Base-by-base conservation (phyloP, 164 flowering plant species). In the Protea cynaroides region DNA sequence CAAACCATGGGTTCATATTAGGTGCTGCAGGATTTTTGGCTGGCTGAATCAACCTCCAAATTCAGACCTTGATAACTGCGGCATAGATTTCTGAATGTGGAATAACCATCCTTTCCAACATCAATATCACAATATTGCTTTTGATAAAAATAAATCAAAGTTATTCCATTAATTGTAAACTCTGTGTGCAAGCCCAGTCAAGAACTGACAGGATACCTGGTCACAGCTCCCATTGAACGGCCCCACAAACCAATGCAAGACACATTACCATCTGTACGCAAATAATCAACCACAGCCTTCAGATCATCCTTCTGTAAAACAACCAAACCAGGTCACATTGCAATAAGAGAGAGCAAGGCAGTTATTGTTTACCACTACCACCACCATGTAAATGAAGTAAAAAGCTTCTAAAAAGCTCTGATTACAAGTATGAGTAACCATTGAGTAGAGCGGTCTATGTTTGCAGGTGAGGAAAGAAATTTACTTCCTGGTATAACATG, bases 191-290 rank as follows among this genome's bases (percentile, higher is more conserved):
- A 40, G 46, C 46, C 46, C 14, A 40, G 14, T 49, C 18, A 18
- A 18, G 6, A 18, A 49, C 17, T 4, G 17, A 12, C 15, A 18
- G 52, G 9, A 47, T 19, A 94, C 99, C 99, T 83, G 57, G 99
- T 94, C 13, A 94, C 97, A 71, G 99, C 97, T 64, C 99, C 99
- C 99, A 94, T 94, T 49, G 99, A 94, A 58, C 99, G 96, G n/a
- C 99, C 99, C 97, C 99, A 94, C 70, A 94, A 83, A 57, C 96
- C 99, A 72, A 94, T 91, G 66, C 88, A 73, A 71, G 97, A 89
- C 18, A 94, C 87, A 75, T 83, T 89, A 65, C 92, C 87, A 72
- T 86, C 91, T 69, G 81, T 65, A 49, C 99, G 83, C 77, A 94
- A 65, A 74, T 81, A 79, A 56, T 92, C 81, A 43, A 94, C 93